phyloP scores from a whole-genome alignment of 2,329 filamentous ascomycete genomes.

The Gremmenia infestans region DNA sequence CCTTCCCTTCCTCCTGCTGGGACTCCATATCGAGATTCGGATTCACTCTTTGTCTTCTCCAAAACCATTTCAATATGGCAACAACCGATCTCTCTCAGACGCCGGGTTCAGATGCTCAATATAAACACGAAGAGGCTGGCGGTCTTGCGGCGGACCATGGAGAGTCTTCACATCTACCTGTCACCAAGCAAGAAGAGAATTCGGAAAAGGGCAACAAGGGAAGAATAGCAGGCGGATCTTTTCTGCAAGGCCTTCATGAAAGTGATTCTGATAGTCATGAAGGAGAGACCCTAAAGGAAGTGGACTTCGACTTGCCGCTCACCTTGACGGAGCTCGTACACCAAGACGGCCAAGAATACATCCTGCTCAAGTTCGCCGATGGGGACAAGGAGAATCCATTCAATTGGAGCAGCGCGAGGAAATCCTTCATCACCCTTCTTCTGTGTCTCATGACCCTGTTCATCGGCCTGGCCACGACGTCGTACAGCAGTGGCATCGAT shows the following conservation, averaged over 20 bases:
- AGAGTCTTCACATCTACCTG: conserved; percentile 9
- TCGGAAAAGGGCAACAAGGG: conserved; percentile 21
- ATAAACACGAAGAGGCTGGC: not conserved
- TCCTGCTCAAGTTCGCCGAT: conserved; percentile 42
- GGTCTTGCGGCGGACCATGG: not conserved
- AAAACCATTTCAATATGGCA: not conserved
- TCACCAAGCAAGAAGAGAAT: conserved; percentile 18
- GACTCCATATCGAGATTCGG: not conserved
- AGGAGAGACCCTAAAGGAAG: conserved; percentile 34
- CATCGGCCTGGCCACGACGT: conserved; percentile 49
- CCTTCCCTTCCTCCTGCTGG: not conserved
- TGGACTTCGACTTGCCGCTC: conserved; percentile 45
- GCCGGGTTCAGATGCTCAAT: not conserved
- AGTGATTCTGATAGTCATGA: conserved; percentile 31
- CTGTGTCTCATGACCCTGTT: conserved; percentile 49
- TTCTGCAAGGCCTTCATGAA: conserved; percentile 29
- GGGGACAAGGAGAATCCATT: conserved; percentile 47
- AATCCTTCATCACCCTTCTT: conserved; percentile 41
- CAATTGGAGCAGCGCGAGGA: conserved; percentile 43
- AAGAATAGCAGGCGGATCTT: conserved; percentile 37
- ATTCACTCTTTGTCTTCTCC: not conserved
- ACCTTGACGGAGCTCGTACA: conserved; percentile 40
- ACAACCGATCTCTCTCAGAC: not conserved
- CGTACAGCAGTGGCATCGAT: conserved; percentile 45
- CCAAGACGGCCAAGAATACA: conserved; percentile 40